These are phyloP conservation scores for Kwoniella pini DNA, from an alignment of 768 basidiomycete species.

Conservation along the genomic window DNA sequence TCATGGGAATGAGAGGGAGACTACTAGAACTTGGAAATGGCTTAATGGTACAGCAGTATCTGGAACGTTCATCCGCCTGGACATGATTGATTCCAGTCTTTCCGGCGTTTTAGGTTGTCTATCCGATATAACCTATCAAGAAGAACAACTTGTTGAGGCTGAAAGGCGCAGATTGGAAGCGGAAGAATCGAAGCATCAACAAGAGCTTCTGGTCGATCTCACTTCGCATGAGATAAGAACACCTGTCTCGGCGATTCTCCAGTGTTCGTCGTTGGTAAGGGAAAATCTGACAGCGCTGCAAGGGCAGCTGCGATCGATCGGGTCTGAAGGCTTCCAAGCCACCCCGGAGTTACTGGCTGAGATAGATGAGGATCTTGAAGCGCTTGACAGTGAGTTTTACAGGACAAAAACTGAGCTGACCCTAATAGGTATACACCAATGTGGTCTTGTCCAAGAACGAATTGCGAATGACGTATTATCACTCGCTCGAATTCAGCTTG, in stretches of 20 bases:
- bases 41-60: slow-evolving; percentile 22
- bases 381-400: slow-evolving; percentile 25
- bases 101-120: slow-evolving; percentile 31
- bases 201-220: slow-evolving; percentile 47
- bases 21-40: slow-evolving; percentile 30
- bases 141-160: slow-evolving; percentile 24
- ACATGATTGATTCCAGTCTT: slow-evolving; percentile 21
- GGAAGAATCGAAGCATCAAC: slow-evolving; percentile 36
- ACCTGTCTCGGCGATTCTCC: slow-evolving; percentile 47
- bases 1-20: slow-evolving; percentile 17
- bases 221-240: slow-evolving; percentile 48
- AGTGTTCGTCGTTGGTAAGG: slow-evolving; percentile 34
- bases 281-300: slow-evolving; percentile 22
- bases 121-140: slow-evolving; percentile 31
- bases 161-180: slow-evolving; percentile 29
- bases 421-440: slow-evolving; percentile 25
- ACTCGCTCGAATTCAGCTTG: slow-evolving; percentile 41
- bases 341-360: slow-evolving; percentile 19
- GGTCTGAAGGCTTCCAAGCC: slow-evolving; percentile 6
- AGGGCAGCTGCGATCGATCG: neutral
- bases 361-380: slow-evolving; percentile 43
- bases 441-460: slow-evolving; percentile 40
- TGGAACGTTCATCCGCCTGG: slow-evolving; percentile 31
- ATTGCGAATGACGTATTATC: slow-evolving; percentile 50
- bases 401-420: neutral